Evolutionary conservation across 805 yeast species (phyloP), one percentile per base, ranked within the genome.

Genomic region (Hanseniaspora guilliermondii): DNA sequence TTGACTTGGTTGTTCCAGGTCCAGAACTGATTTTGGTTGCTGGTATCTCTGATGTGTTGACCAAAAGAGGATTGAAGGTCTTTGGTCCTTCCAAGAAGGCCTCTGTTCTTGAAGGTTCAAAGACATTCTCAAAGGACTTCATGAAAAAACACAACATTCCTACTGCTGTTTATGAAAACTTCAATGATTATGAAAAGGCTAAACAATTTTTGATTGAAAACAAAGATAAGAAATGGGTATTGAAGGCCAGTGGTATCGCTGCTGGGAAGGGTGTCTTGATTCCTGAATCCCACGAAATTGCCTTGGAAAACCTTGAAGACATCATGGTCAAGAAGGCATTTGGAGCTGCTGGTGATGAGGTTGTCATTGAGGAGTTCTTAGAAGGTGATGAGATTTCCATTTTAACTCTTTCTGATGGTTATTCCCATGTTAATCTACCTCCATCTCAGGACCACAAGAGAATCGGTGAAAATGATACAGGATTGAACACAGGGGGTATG

Each of bases 1-100:
- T 93, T 53, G 76, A 74, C 50, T 73, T 93, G 55, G 97, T 87
- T 5, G 75, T 93, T 44, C 97, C 98, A 37, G 99, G 99, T 35
- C 99, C 99, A n/a, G 99, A 93, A 70, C 96, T 88, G 71, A 97
- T 98, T 37, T 75, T 94, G 58, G 97, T 94, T 33, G 97, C 93
- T 64, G 99, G 99, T 50, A 80, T 93, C 58, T 68, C 89, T 27
- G 68, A 82, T 17, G 72, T 73, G 53, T 88, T 93, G 74, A 72
- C 78, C 58, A 79, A 78, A 56, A 84, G 83, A 50, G 98, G 98
- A 59, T 82, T 93, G 60, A 94, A 96, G 27, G 96, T 89, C 17
- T 93, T 93, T 72, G 99, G 98, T 16, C 99, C 99, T n/a, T 77
- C 85, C 38, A 83, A 77, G 22, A 76, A 77, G 62, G 98, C 97